Conservation (phyloP, 257 asterid genomes). For the Nicotiana undulata region DNA sequence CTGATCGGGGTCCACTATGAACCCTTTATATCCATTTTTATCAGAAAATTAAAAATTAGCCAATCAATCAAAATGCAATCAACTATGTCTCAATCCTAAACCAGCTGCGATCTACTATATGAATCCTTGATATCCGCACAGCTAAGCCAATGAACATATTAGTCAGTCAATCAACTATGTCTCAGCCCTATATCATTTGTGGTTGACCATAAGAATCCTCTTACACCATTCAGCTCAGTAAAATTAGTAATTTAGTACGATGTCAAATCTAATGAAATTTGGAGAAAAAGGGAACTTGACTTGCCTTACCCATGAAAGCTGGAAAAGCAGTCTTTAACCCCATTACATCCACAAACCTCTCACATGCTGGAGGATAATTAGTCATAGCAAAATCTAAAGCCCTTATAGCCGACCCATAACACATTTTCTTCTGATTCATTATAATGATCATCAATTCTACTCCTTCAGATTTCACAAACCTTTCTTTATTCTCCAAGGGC, state of each 20-base stretch:
- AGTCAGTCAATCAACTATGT: neutral
- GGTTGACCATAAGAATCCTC: neutral
- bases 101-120: neutral
- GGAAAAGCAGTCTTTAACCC: conserved; percentile 98
- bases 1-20: neutral
- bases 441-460: conserved; percentile 95
- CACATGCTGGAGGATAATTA: conserved; percentile 93
- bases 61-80: neutral
- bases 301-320: conserved; percentile 99
- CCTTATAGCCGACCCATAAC: conserved; percentile 88
- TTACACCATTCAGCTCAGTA: neutral
- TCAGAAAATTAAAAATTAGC: neutral
- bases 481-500: conserved; percentile 98
- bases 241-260: too few species aligned
- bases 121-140: neutral
- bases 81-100: neutral
- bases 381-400: conserved; percentile 95
- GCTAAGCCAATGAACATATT: neutral
- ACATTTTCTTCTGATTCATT: conserved; percentile 92
- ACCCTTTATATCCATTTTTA: neutral
- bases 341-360: conserved; percentile 94
- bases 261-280: neutral
- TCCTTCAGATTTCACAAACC: conserved; percentile 95
- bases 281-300: conserved; percentile 41
- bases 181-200: neutral